Conservation (phyloP, 2,329 filamentous ascomycete genomes). For the Nemania abortiva region DNA sequence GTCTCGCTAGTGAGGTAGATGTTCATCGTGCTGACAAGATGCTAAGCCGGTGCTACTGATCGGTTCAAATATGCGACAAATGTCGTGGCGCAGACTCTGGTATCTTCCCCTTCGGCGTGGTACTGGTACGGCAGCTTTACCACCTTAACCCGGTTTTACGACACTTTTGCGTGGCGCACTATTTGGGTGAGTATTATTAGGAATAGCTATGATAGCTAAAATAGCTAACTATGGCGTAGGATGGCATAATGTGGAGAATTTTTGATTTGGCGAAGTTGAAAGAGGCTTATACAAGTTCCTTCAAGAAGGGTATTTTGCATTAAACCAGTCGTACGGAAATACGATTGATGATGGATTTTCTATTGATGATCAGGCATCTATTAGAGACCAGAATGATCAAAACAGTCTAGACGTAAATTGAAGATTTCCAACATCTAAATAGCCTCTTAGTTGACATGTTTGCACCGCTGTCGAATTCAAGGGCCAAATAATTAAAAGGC, state of each 20-base stretch:
- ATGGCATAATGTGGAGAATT: background rate
- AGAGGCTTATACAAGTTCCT: background rate
- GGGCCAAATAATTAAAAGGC: no score
- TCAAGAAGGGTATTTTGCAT: background rate
- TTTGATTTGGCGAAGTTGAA: background rate
- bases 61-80: constrained; percentile 40
- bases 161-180: constrained; percentile 40
- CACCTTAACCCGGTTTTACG: constrained; percentile 30
- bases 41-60: constrained; percentile 24
- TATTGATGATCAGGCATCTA: no score
- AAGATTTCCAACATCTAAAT: no score
- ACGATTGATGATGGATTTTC: no score
- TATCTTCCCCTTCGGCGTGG: constrained; percentile 39
- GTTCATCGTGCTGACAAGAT: background rate
- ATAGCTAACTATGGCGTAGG: background rate
- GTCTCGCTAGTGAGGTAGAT: background rate
- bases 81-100: constrained; percentile 42
- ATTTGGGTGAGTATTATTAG: constrained; percentile 37
- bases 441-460: no score
- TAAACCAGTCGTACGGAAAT: no score
- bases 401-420: no score
- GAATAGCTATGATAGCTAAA: background rate
- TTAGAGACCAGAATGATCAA: no score
- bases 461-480: no score
- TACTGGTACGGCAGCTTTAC: constrained; percentile 42